These are phyloP conservation scores for Sclerotinia nivalis DNA, from an alignment of 2,329 filamentous ascomycete genomes.

Conservation along the genomic window DNA sequence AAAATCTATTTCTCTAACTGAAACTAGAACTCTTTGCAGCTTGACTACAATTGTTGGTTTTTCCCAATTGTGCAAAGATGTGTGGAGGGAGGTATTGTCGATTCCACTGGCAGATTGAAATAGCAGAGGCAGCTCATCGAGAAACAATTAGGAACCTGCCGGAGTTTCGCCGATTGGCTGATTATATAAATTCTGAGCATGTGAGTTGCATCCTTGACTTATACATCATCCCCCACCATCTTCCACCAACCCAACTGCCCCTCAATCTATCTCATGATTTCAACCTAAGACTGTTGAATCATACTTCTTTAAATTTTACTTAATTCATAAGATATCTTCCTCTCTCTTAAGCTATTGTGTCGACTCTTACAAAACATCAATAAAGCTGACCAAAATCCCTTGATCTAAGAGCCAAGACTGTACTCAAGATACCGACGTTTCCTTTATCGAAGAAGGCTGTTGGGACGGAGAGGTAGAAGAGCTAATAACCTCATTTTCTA, in stretches of 20 bases:
- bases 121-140: slow-evolving; percentile 8
- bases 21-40: background rate
- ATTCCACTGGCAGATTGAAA: background rate
- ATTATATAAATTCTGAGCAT: slow-evolving; percentile 1
- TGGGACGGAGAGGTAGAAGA: slow-evolving; percentile 21
- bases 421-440: slow-evolving; percentile 16
- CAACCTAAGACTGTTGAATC: slow-evolving; percentile 7
- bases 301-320: background rate
- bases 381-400: slow-evolving; percentile 15
- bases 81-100: background rate
- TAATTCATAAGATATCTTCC: background rate
- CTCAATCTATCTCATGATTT: slow-evolving; percentile 8
- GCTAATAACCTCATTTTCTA: slow-evolving; percentile 2
- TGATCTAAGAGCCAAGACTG: slow-evolving; percentile 4
- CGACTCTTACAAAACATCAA: background rate
- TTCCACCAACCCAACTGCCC: slow-evolving; percentile 5
- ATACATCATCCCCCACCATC: background rate
- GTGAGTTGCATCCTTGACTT: slow-evolving; percentile 21
- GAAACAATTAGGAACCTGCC: slow-evolving; percentile 2
- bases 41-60: background rate
- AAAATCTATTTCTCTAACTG: background rate
- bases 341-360: background rate
- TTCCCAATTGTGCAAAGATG: background rate
- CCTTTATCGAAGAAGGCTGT: slow-evolving; percentile 18
- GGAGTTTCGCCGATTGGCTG: slow-evolving; percentile 17